Base-by-base conservation (phyloP, 768 basidiomycete genomes). In the Kwoniella dendrophila region DNA sequence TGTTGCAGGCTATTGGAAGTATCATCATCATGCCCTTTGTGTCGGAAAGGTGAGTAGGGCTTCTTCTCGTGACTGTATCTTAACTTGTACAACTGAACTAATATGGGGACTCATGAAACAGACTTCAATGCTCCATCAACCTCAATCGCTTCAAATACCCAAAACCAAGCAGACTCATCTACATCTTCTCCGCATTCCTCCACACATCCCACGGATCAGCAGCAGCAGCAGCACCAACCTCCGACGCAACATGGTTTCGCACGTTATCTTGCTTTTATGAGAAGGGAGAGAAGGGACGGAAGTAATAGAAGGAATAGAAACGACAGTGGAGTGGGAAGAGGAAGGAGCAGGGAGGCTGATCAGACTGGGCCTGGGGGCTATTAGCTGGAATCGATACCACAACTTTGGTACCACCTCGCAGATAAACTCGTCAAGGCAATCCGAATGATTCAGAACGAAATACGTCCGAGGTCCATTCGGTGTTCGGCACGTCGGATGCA, bases 1-100 rank as follows among this genome's bases (percentile, higher is more conserved):
- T 27, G 10, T 16, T 53, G 52, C 33, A 95, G 94, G 94, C 81
- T 98, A 41, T 82, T 98, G 47, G 87, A 93, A 70, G 83, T 95
- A 27, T 93, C 92, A 0, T 88, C 88, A 60, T 88, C 90, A 32
- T 96, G 95, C 79, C 94, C 94, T 4, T 84, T 96, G 29, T 96
- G 94, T 78, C 84, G 94, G 69, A 88, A 93, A 80, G 92, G 91
- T 91, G 68, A 49, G 83, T 73, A 22, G 0, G 26, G 24, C 34
- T 29, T n/a, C 41, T 24, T 30, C 41, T 20, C 34, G 7, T 36
- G 34, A 8, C 41, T 43, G 18, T 43, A n/a, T n/a, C n/a, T n/a
- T n/a, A n/a, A n/a, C n/a, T n/a, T n/a, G n/a, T n/a, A n/a, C n/a
- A n/a, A n/a, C n/a, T n/a, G n/a, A n/a, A n/a, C 7, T 18, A 2